A percentile compares a stretch with the other conserved stretches of the same genome.
These are phyloP conservation scores for Stagonosporopsis cucurbitacearum DNA, from an alignment of 2,329 filamentous ascomycete genomes.

Conservation along the genomic window DNA sequence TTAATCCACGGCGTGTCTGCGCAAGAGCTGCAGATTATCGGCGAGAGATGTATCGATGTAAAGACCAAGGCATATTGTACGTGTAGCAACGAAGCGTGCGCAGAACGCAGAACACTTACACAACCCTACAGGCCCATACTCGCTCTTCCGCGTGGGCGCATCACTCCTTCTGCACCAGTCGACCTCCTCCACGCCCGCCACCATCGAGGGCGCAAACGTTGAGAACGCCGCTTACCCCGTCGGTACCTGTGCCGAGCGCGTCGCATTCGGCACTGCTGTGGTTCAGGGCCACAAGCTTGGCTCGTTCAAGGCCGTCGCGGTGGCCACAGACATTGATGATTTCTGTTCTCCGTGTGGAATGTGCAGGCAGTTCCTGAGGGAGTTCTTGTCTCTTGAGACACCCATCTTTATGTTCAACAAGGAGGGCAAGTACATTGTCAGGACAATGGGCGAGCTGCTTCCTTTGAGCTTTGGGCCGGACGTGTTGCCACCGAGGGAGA, in stretches of 20 bases:
- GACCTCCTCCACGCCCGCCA: conserved; percentile 45
- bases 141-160: conserved; percentile 87
- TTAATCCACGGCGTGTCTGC: conserved; percentile 62
- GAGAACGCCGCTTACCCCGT: conserved; percentile 95
- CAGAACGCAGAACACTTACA: background rate
- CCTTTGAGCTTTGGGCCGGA: conserved; percentile 63
- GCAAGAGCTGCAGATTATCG: conserved; percentile 70
- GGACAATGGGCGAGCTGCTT: conserved; percentile 69
- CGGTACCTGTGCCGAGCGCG: conserved; percentile 92
- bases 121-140: conserved; percentile 72
- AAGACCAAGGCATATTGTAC: conserved; percentile 82
- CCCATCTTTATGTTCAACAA: conserved; percentile 95
- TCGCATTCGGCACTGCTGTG: conserved; percentile 81
- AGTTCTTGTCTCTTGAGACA: conserved; percentile 58
- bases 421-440: conserved; percentile 73
- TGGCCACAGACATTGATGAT: conserved; percentile 75
- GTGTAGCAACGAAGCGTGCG: conserved; percentile 28
- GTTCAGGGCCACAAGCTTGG: conserved; percentile 56
- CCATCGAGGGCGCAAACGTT: conserved; percentile 73
- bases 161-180: conserved; percentile 65
- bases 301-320: conserved; percentile 73
- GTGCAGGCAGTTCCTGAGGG: conserved; percentile 80
- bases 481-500: conserved; percentile 49
- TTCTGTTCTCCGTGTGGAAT: conserved; percentile 79
- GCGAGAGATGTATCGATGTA: conserved; percentile 68